phyloP scores from a whole-genome alignment of 177 flowering plant genomes.

The Telopea speciosissima region DNA sequence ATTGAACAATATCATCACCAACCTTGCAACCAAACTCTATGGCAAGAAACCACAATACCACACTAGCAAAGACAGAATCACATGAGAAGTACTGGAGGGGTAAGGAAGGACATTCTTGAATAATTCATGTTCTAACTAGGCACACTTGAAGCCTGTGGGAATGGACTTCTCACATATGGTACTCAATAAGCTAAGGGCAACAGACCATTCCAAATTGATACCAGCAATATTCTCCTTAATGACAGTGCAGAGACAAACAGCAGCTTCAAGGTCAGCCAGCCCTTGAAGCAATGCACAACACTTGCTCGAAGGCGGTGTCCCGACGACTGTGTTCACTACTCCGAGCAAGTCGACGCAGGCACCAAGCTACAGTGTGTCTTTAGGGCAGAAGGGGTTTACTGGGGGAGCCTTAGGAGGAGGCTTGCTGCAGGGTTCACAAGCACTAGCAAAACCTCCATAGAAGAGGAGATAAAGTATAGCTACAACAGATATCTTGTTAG shows the following conservation, averaged over 20 bases:
- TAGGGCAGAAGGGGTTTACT: conserved; percentile 28
- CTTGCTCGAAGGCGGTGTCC: conserved; percentile 31
- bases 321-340: conserved; percentile 21
- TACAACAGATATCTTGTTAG: conserved; percentile 14
- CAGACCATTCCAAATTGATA: conserved; percentile 33
- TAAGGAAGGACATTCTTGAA: too few relatives aligned
- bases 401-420: conserved; percentile 17
- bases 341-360: conserved; percentile 41
- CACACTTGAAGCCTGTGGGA: conserved; percentile 42
- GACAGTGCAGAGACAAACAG: conserved; percentile 44
- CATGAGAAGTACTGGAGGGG: too few relatives aligned
- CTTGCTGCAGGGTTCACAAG: conserved; percentile 22
- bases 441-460: conserved; percentile 19
- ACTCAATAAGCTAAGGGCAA: conserved; percentile 30
- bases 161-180: conserved; percentile 32
- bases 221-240: conserved; percentile 44
- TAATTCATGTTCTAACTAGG: not conserved
- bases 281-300: conserved; percentile 42
- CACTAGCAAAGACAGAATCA: too few relatives aligned
- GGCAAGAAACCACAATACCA: too few relatives aligned
- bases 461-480: conserved; percentile 19
- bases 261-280: conserved; percentile 35
- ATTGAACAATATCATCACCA: too few relatives aligned
- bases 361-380: conserved; percentile 38
- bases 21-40: too few relatives aligned